These are phyloP conservation scores for Cyberlindnera misumaiensis DNA, from an alignment of 805 yeast genomes.

Conservation along the genomic window DNA sequence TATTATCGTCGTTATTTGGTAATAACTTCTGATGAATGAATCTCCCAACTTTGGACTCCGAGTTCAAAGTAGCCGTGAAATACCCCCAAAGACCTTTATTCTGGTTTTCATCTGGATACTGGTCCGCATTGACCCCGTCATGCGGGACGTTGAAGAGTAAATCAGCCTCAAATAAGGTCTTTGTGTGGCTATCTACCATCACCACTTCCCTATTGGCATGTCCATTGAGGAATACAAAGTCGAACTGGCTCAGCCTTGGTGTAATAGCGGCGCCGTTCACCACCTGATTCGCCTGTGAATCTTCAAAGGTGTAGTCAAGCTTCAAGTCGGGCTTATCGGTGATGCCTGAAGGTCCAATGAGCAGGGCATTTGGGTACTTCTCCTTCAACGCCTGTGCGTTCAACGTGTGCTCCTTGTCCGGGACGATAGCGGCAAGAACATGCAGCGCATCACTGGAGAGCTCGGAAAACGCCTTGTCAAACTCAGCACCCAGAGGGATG, in stretches of 20 bases:
- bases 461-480: constrained; percentile 32
- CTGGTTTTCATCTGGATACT: constrained; percentile 33
- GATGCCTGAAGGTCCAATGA: constrained; percentile 44
- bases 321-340: constrained; percentile 28
- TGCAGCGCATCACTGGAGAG: constrained; percentile 29
- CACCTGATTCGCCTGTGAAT: constrained; percentile 29
- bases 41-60: constrained; percentile 33
- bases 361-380: constrained; percentile 40
- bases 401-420: constrained; percentile 61
- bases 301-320: constrained; percentile 34
- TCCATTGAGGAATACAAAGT: constrained; percentile 49
- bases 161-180: constrained; percentile 53
- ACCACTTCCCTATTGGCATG: constrained; percentile 57
- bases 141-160: constrained; percentile 51
- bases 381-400: constrained; percentile 48
- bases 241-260: constrained; percentile 38
- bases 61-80: constrained; percentile 34
- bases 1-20: constrained; percentile 9
- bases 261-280: constrained; percentile 28
- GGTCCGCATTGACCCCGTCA: constrained; percentile 46
- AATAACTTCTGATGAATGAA: constrained; percentile 23
- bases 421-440: constrained; percentile 48
- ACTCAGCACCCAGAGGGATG: constrained; percentile 45
- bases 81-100: constrained; percentile 37
- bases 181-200: constrained; percentile 38